Percentiles rank a stretch among this genome's conserved stretches.
Evolutionary conservation across 495 filamentous ascomycete species (phyloP).

Genomic region (Amphirosellinia nigrospora): DNA sequence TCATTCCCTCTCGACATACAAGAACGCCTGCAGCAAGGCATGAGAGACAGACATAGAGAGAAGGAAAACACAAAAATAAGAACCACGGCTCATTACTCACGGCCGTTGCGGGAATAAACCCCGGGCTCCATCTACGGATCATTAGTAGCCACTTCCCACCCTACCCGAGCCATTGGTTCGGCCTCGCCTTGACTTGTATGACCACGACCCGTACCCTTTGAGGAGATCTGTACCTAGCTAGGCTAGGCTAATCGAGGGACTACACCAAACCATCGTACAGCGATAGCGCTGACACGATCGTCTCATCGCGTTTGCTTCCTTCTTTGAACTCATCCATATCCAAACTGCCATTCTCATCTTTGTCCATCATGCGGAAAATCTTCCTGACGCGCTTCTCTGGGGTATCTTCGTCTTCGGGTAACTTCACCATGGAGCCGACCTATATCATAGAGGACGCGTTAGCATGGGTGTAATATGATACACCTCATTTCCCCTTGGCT

Average conservation of each 20-base stretch:
- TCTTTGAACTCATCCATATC: conserved; percentile 98
- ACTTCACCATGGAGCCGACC: conserved; percentile 99
- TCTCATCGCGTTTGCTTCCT: conserved; percentile 97
- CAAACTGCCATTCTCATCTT: conserved; percentile 94
- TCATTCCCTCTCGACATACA: conserved; percentile 26
- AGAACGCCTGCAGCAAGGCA: conserved; percentile 20
- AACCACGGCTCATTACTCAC: conserved; percentile 7
- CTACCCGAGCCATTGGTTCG: conserved; percentile 13
- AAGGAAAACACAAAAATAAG: conserved; percentile 14
- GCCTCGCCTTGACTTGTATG: neutral
- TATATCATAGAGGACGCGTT: conserved; percentile 44
- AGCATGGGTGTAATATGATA: conserved; percentile 19
- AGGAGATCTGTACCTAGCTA: conserved; percentile 8
- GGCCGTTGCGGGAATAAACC: neutral
- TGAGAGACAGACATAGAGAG: conserved; percentile 5
- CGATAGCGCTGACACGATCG: conserved; percentile 96
- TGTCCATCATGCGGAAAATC: conserved; percentile 99
- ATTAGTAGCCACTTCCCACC: conserved; percentile 12
- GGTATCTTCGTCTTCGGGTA: conserved; percentile 97
- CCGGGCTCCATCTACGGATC: conserved; percentile 8
- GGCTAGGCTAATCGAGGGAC: conserved; percentile 1
- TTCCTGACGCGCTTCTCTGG: conserved; percentile 97
- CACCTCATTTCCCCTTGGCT: neutral
- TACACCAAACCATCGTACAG: conserved; percentile 95
- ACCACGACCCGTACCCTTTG: neutral